phyloP scores from a whole-genome alignment of 2,329 filamentous ascomycete genomes.

The Colletotrichum sublineola region DNA sequence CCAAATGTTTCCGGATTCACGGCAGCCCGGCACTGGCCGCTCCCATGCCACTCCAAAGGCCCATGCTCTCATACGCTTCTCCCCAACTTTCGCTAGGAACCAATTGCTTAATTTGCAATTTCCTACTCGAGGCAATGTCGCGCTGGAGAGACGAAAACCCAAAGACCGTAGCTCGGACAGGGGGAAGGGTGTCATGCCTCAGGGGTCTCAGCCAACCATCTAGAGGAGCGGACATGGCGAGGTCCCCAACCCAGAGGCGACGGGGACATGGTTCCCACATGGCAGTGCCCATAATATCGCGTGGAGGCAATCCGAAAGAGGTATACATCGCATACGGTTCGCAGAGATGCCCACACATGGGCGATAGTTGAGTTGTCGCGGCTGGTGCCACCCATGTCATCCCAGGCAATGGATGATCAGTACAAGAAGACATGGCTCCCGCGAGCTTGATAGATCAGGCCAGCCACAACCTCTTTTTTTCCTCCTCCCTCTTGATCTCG shows the following conservation, averaged over 20 bases:
- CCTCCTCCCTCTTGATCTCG: too few relatives aligned
- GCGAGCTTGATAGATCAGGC: not conserved
- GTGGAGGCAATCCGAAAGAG: not conserved
- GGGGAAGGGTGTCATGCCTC: constrained; percentile 4
- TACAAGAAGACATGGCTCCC: constrained; percentile 32
- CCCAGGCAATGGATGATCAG: constrained; percentile 22
- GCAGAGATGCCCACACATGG: constrained; percentile 21
- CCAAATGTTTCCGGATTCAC: constrained; percentile 34
- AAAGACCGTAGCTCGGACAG: constrained; percentile 19
- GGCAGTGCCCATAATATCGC: constrained; percentile 8
- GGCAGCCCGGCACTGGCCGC: constrained; percentile 30
- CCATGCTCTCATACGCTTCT: constrained; percentile 19
- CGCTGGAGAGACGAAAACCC: constrained; percentile 4
- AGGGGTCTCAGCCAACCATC: not conserved
- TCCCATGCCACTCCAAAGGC: not conserved
- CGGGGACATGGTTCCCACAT: constrained; percentile 1
- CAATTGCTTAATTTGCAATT: constrained; percentile 1
- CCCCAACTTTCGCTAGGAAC: constrained; percentile 5
- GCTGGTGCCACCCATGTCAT: constrained; percentile 25
- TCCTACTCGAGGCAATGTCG: constrained; percentile 25
- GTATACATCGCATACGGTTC: not conserved
- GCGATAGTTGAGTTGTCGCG: constrained; percentile 29
- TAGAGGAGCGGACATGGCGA: constrained; percentile 12
- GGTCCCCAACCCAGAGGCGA: constrained; percentile 3
- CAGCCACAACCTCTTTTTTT: not conserved